Evolutionary conservation across 140 eudicot species (phyloP), one percentile per base, ranked within the genome.

Genomic region (Oenanthe javanica): DNA sequence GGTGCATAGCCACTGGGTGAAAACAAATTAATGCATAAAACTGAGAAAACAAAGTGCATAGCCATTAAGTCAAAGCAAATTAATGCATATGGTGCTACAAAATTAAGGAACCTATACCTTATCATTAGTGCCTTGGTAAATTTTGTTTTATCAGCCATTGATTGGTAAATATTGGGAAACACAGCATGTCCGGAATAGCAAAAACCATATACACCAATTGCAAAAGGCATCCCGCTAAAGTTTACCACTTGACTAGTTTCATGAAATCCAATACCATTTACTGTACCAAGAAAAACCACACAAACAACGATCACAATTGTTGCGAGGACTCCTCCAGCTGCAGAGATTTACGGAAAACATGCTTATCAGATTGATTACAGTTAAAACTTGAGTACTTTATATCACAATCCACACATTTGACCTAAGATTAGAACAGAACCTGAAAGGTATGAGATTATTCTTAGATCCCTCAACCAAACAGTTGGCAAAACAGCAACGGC

Each of bases 131-230:
- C 97, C 78, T 78, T 84, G 69, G 87, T 85, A 82, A 91, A 94
- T 89, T 94, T 85, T 13, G 83, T 87, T 82, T 94, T 92, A 84
- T 94, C 96, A 66, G 98, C 96, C 99, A 94, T 94, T 25, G 99
- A 94, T 80, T 90, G 96, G 87, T 95, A 95, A 66, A 95, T 92
- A 78, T 95, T 95, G 36, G 99, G 99, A 77, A 95, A 89, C 11
- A 95, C 99, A 9, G 98, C 84, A 80, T 95, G 97, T 25, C 99
- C 99, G 0, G 99, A 89, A 79, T 84, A 95, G 87, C 99, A 91
- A 85, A 84, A 95, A 4, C 93, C 97, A 83, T 88, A 93, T 15
- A 95, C 85, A 50, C 99, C 99, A 77, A 95, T 79, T 9, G 96
- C 92, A 81, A 89, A 89, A 19, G 99, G 98, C 69, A 95, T 63